Conservation (phyloP, 2,329 filamentous ascomycete species). For the Pezicula rhizophila region DNA sequence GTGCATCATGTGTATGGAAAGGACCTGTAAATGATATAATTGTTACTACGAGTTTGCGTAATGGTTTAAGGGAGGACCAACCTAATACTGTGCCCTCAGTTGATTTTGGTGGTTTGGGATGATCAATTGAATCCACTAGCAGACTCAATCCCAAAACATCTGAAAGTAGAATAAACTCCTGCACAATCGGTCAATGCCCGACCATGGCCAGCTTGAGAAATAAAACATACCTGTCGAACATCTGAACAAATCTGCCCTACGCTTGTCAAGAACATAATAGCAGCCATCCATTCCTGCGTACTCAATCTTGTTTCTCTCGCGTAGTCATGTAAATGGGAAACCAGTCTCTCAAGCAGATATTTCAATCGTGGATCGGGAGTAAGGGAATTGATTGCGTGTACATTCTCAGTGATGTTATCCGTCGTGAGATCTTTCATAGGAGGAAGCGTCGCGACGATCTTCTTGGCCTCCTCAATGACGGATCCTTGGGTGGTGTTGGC, state of each 20-base stretch:
- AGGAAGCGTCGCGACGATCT: slow-evolving; percentile 28
- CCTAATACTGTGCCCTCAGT: slow-evolving; percentile 72
- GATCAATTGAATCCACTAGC: slow-evolving; percentile 76
- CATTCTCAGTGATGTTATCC: slow-evolving; percentile 76
- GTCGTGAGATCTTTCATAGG: slow-evolving; percentile 65
- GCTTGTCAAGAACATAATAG: slow-evolving; percentile 63
- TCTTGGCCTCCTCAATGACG: slow-evolving; percentile 15
- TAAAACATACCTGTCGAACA: slow-evolving; percentile 57
- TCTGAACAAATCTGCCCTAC: slow-evolving; percentile 70
- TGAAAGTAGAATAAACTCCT: slow-evolving; percentile 78
- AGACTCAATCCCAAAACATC: slow-evolving; percentile 75
- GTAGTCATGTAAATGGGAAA: slow-evolving; percentile 76
- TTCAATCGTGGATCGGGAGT: slow-evolving; percentile 58
- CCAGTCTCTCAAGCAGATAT: slow-evolving; percentile 67
- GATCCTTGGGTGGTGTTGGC: neutral
- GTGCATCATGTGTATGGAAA: slow-evolving; percentile 77
- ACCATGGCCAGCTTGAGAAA: neutral
- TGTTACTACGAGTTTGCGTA: too few relatives aligned
- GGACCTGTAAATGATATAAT: slow-evolving; percentile 44
- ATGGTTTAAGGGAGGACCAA: too few relatives aligned
- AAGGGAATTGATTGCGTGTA: slow-evolving; percentile 68
- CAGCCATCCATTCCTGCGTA: slow-evolving; percentile 73
- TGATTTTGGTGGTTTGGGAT: slow-evolving; percentile 63
- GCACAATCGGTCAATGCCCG: neutral
- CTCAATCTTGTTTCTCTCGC: slow-evolving; percentile 71